Conservation (phyloP, 495 filamentous ascomycete species). For the Aspergillus steynii region DNA sequence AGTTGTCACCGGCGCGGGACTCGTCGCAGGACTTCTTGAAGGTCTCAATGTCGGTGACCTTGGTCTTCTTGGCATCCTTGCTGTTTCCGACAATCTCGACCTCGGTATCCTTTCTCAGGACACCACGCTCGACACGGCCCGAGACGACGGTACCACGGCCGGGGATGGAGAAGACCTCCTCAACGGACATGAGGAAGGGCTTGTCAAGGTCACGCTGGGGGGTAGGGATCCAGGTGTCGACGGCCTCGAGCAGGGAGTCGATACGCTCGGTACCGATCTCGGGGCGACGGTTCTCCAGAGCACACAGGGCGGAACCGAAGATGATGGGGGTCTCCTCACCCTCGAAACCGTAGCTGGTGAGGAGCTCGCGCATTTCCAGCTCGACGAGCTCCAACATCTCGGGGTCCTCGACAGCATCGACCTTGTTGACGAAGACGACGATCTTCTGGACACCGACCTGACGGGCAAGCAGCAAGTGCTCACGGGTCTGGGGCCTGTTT, state of each 20-base stretch:
- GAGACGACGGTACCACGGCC: conserved; percentile 97
- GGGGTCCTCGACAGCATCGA: conserved; percentile 92
- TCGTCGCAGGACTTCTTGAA: conserved; percentile 99
- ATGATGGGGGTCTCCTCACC: conserved; percentile 96
- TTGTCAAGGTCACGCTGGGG: conserved; percentile 89
- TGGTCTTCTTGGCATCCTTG: conserved; percentile 82
- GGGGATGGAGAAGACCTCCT: conserved; percentile 97
- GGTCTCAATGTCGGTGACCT: conserved; percentile 98
- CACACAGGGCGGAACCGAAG: conserved; percentile 93
- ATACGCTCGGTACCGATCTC: conserved; percentile 87
- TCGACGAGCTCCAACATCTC: conserved; percentile 99
- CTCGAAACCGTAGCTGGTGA: conserved; percentile 90
- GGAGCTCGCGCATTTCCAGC: conserved; percentile 99
- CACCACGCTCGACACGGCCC: conserved; percentile 95
- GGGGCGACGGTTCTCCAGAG: conserved; percentile 81
- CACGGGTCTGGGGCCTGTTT: conserved; percentile 90
- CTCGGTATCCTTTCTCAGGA: conserved; percentile 86
- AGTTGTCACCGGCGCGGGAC: conserved; percentile 93
- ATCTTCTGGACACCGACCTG: conserved; percentile 98
- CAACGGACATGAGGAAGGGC: conserved; percentile 97
- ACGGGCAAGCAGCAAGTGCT: conserved; percentile 95
- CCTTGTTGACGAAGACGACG: conserved; percentile 99
- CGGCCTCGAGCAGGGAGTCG: conserved; percentile 81
- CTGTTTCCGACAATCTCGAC: conserved; percentile 88
- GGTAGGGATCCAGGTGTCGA: conserved; percentile 95